phyloP scores from a whole-genome alignment of 2,329 filamentous ascomycete genomes.

The Botrytis cinerea region DNA sequence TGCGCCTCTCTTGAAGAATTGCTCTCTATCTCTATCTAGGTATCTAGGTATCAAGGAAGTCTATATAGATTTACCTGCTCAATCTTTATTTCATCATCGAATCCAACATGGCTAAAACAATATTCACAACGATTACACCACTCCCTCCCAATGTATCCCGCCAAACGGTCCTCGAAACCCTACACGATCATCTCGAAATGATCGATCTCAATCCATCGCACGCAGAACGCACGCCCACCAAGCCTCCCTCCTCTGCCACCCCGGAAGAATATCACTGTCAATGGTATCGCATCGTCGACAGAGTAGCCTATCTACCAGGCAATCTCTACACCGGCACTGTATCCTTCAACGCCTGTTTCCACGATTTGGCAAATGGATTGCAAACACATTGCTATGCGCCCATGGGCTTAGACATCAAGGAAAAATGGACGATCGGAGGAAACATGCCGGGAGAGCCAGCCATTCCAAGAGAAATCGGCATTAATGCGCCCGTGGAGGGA shows the following conservation, averaged over 20 bases:
- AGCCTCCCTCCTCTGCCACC: slow-evolving; percentile 64
- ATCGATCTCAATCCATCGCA: slow-evolving; percentile 67
- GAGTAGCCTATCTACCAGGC: slow-evolving; percentile 72
- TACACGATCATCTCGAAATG: slow-evolving; percentile 79
- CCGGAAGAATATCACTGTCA: slow-evolving; percentile 71
- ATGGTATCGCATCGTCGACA: slow-evolving; percentile 82
- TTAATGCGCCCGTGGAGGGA: slow-evolving; percentile 65
- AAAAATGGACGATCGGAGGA: slow-evolving; percentile 76
- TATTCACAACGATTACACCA: slow-evolving; percentile 78
- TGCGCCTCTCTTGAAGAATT: background rate
- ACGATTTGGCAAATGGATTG: slow-evolving; percentile 70
- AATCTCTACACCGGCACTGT: slow-evolving; percentile 64
- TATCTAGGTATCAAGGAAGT: background rate
- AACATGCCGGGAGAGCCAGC: slow-evolving; percentile 69
- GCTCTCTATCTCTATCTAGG: background rate
- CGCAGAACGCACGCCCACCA: slow-evolving; percentile 67
- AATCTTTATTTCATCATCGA: background rate
- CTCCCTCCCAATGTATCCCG: slow-evolving; percentile 69
- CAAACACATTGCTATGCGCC: slow-evolving; percentile 85
- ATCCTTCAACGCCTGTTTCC: slow-evolving; percentile 78
- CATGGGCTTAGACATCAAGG: slow-evolving; percentile 75
- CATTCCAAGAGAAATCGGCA: slow-evolving; percentile 66
- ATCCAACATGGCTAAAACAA: slow-evolving; percentile 45
- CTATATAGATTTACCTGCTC: background rate
- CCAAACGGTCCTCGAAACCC: slow-evolving; percentile 68